Evolutionary conservation across 352 stramenopile genomes (phyloP).

Genomic region (Blastocystis sp.): DNA sequence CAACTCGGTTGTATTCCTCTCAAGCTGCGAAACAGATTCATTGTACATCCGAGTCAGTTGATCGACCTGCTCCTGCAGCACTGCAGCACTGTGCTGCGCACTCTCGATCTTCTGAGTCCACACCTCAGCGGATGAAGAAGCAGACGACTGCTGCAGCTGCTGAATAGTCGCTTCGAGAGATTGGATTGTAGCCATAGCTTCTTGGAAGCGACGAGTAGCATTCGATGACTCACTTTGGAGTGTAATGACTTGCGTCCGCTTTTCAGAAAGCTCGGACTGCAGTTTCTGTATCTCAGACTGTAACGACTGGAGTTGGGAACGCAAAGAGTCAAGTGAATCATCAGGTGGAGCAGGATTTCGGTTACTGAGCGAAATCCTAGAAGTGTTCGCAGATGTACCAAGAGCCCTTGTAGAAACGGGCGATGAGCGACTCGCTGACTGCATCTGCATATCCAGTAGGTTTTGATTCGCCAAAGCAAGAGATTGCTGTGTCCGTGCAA

Average conservation of each 20-base stretch:
- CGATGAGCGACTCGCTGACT: not conserved
- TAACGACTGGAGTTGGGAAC: not conserved
- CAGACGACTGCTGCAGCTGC: not conserved
- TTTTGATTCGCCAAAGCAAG: not conserved
- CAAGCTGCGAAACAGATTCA: not conserved
- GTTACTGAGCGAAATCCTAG: not conserved
- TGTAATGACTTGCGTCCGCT: not conserved
- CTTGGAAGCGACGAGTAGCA: not conserved
- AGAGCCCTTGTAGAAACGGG: not conserved
- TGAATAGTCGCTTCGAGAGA: not conserved
- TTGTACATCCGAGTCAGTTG: not conserved
- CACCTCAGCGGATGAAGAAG: not conserved
- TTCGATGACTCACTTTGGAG: not conserved
- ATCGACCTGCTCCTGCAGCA: not conserved
- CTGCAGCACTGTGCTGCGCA: not conserved
- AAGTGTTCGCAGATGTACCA: not conserved
- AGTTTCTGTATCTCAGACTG: not conserved
- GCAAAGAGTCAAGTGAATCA: not conserved
- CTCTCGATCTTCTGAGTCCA: not conserved
- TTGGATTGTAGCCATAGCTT: not conserved
- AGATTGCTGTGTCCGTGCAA: not conserved
- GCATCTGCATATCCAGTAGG: not conserved
- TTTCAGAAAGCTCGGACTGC: slow-evolving; percentile 8
- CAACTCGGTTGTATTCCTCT: not conserved
- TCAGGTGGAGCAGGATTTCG: not conserved